Evolutionary conservation across 2,329 filamentous ascomycete genomes (phyloP), one percentile per base, ranked within the genome.

Genomic region (Aspergillus sp.): DNA sequence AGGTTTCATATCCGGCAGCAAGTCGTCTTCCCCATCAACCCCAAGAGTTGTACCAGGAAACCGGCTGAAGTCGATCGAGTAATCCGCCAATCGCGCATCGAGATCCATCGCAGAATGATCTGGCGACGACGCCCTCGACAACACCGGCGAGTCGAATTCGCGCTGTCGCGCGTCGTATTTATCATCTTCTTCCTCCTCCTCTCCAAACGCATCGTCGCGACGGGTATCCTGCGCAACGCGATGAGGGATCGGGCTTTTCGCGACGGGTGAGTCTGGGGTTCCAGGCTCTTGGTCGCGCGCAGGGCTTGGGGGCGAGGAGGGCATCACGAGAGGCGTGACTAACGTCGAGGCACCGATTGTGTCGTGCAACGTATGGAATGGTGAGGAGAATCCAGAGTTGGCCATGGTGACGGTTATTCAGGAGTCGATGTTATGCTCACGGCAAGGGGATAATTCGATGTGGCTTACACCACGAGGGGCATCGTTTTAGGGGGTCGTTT

Each of bases 311-410:
- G 66, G 66, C 1, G 66, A 67, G 0, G 66, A 66, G 26, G 63
- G 60, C 55, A 67, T 65, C 41, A 63, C 66, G 3, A 61, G 52
- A 9, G 67, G 65, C 3, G 61, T 68, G 8, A 57, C 61, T 19
- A 70, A 51, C 7, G 66, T 66, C 4, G 67, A 71, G 38, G 66
- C 58, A 38, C 67, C 68, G 46, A 71, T 61, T 5, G 66, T 70
- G 46, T 71, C 68, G 52, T 71, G 68, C 43, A 67, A 62, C 5
- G 65, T 68, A 19, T 59, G 64, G 41, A 66, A 67, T 1, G 65
- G 64, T 41, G 65, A 68, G 32, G 58, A 61, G 50, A 58, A 63
- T 44, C 65, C 62, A 42, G 66, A 58, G 53, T 65, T 59, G 36
- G 62, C 61, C 68, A 70, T 70, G 50, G 42, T 60, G 51, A 53